Conservation (phyloP, 306 rosid species). For the Acacia melanoxylon region DNA sequence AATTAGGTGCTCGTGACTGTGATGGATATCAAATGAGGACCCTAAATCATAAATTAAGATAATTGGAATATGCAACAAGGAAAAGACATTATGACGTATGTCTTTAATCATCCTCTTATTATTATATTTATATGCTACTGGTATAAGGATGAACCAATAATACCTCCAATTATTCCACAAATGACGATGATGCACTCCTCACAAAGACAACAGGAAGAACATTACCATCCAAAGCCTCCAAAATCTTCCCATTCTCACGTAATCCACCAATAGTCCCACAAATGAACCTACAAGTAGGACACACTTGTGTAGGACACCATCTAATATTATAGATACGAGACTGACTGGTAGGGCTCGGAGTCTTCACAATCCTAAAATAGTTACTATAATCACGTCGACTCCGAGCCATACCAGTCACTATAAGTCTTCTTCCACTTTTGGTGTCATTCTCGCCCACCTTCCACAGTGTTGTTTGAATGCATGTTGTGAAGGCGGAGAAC, state of each 20-base stretch:
- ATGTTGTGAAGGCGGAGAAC: conserved; percentile 33
- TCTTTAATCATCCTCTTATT: neutral
- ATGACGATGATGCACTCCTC: neutral
- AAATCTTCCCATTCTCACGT: conserved; percentile 15
- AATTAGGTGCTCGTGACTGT: too few species aligned
- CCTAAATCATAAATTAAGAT: too few species aligned
- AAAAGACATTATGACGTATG: neutral
- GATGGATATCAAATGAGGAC: too few species aligned
- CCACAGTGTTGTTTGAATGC: conserved; percentile 47
- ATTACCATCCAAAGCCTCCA: neutral
- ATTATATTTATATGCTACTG: too few species aligned
- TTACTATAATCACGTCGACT: neutral
- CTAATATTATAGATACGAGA: conserved; percentile 29
- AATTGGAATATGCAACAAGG: too few species aligned
- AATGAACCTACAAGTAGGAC: conserved; percentile 41
- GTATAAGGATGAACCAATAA: too few species aligned
- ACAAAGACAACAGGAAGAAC: neutral
- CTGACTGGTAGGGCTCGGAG: neutral
- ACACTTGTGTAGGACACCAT: conserved; percentile 62
- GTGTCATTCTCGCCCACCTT: conserved; percentile 27
- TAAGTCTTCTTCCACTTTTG: conserved; percentile 43
- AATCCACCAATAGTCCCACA: conserved; percentile 47
- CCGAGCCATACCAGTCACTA: neutral
- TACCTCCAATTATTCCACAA: too few species aligned
- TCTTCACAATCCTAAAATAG: conserved; percentile 39